A percentile compares a stretch with the other conserved stretches of the same genome.
These are phyloP conservation scores for Phytopythium litorale DNA, from an alignment of 352 stramenopile genomes.

Conservation along the genomic window DNA sequence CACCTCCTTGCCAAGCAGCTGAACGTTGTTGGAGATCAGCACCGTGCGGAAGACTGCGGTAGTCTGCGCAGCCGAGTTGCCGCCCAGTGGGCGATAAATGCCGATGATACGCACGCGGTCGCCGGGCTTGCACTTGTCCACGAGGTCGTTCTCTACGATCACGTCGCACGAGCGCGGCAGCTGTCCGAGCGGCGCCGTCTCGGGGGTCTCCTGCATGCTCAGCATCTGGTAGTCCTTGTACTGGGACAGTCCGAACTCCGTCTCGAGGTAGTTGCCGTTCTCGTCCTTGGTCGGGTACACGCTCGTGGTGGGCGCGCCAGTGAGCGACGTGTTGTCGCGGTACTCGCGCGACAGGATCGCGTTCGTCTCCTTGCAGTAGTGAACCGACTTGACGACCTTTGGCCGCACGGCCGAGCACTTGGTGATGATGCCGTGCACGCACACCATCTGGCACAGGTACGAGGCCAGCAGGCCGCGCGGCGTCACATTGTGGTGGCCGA, in stretches of 20 bases:
- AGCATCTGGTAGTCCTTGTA: conserved; percentile 99
- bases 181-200: conserved; percentile 96
- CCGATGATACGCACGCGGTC: conserved; percentile 95
- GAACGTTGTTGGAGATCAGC: conserved; percentile 96
- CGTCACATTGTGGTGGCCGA: conserved; percentile 91
- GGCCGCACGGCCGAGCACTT: conserved; percentile 97
- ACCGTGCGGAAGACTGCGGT: conserved; percentile 95
- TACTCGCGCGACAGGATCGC: conserved; percentile 93
- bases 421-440: conserved; percentile 98
- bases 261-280: conserved; percentile 96
- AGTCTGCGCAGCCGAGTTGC: conserved; percentile 67
- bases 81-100: conserved; percentile 92
- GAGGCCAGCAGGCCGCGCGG: conserved; percentile 91
- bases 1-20: conserved; percentile 91
- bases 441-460: conserved; percentile 94
- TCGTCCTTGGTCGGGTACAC: conserved; percentile 96
- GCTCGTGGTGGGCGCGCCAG: conserved; percentile 81
- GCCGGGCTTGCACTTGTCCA: conserved; percentile 98
- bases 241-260: conserved; percentile 96
- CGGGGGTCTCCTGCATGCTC: conserved; percentile 86
- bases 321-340: conserved; percentile 95
- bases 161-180: conserved; percentile 97
- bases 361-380: conserved; percentile 98
- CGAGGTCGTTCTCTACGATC: conserved; percentile 98
- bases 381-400: conserved; percentile 96